Percentiles rank a stretch among this genome's conserved stretches.
Conservation (phyloP, 2,329 filamentous ascomycete genomes). For the Aureobasidium sp. region DNA sequence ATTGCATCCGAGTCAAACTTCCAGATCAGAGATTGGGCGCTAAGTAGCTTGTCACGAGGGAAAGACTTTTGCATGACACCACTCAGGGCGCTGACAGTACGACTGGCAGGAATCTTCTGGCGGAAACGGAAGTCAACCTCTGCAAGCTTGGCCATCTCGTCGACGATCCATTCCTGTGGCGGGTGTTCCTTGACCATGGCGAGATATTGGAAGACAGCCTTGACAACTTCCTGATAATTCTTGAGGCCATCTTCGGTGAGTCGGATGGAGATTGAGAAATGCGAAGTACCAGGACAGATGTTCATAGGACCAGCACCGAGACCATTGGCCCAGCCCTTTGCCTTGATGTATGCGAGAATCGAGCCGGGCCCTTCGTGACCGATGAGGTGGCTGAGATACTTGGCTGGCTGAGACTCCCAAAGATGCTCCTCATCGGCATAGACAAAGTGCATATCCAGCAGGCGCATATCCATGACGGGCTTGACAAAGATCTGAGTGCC, state of each 20-base stretch:
- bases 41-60: slow-evolving; percentile 80
- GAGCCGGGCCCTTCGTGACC: slow-evolving; percentile 91
- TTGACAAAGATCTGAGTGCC: slow-evolving; percentile 75
- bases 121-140: slow-evolving; percentile 94
- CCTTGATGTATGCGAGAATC: slow-evolving; percentile 82
- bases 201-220: slow-evolving; percentile 85
- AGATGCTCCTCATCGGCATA: slow-evolving; percentile 77
- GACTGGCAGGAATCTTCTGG: slow-evolving; percentile 83
- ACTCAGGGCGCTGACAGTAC: slow-evolving; percentile 79
- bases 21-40: slow-evolving; percentile 66
- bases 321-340: slow-evolving; percentile 81
- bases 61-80: slow-evolving; percentile 87
- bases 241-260: slow-evolving; percentile 79
- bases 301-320: slow-evolving; percentile 70
- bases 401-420: slow-evolving; percentile 73
- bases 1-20: slow-evolving; percentile 77
- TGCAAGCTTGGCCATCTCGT: slow-evolving; percentile 82
- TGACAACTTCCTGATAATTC: slow-evolving; percentile 74
- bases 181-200: slow-evolving; percentile 72
- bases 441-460: slow-evolving; percentile 73
- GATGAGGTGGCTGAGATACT: slow-evolving; percentile 82
- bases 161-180: slow-evolving; percentile 87
- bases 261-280: slow-evolving; percentile 73
- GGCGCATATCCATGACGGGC: slow-evolving; percentile 81
- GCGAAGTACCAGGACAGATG: slow-evolving; percentile 70